Conservation (phyloP, 495 filamentous ascomycete species). For the Talaromyces stipitatus region DNA sequence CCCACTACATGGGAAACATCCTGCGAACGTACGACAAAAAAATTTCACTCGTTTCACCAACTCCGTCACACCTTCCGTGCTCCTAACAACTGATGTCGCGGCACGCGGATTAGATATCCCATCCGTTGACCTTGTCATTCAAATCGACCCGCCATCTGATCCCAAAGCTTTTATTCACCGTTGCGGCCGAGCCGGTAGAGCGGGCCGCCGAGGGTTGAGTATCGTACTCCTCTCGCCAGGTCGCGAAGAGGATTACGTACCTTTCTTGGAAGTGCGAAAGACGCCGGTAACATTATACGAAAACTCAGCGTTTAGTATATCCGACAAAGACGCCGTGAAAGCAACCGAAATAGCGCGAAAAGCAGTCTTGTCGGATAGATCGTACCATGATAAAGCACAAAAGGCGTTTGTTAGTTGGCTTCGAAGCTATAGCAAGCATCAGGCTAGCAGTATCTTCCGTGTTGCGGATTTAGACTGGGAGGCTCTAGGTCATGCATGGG, state of each 20-base stretch:
- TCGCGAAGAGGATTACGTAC: slow-evolving; percentile 79
- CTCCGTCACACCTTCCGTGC: slow-evolving; percentile 56
- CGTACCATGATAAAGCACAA: slow-evolving; percentile 79
- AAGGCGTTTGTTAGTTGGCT: slow-evolving; percentile 90
- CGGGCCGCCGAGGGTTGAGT: slow-evolving; percentile 77
- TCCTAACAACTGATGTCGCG: slow-evolving; percentile 82
- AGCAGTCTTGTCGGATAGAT: slow-evolving; percentile 62
- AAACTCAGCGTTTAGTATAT: slow-evolving; percentile 37
- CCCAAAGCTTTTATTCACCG: slow-evolving; percentile 94
- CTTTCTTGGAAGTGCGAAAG: slow-evolving; percentile 80
- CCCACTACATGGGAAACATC: slow-evolving; percentile 85
- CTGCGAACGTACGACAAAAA: slow-evolving; percentile 66
- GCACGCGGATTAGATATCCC: slow-evolving; percentile 91
- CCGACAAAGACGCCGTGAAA: slow-evolving; percentile 46
- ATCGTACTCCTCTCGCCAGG: slow-evolving; percentile 78
- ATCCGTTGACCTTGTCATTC: slow-evolving; percentile 86
- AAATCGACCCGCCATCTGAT: slow-evolving; percentile 85
- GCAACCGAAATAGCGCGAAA: slow-evolving; percentile 51
- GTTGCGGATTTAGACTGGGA: slow-evolving; percentile 76
- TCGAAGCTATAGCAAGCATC: slow-evolving; percentile 82
- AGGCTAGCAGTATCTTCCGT: slow-evolving; percentile 85
- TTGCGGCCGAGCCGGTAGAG: slow-evolving; percentile 85
- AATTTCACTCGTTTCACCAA: slow-evolving; percentile 76
- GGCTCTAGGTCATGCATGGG: slow-evolving; percentile 74
- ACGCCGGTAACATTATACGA: slow-evolving; percentile 68